Evolutionary conservation across 2,329 filamentous ascomycete genomes (phyloP), one percentile per base, ranked within the genome.

Genomic region (Hansfordia pulvinata): DNA sequence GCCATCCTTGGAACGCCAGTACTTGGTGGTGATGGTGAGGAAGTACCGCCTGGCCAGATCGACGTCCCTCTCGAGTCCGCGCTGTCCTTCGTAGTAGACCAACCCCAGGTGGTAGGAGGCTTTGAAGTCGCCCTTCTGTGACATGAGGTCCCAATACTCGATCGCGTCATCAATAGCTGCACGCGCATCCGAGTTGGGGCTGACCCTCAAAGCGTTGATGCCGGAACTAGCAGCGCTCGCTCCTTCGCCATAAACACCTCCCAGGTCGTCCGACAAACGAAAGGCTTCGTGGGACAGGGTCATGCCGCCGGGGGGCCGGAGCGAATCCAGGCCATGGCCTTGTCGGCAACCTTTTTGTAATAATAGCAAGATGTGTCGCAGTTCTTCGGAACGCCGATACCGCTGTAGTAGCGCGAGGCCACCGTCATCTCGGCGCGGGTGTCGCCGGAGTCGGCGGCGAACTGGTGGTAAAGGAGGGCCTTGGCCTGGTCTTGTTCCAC

Each of bases 221-320:
- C 90, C 90, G 0, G 90, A 79, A 46, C 85, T 94, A 14, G 78
- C 77, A 20, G 78, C 82, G 46, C 88, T 96, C 9, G 90, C 90
- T 4, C 90, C 92, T 53, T 93, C 84, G 24, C 90, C 92, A 47
- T 94, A 98, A 6, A 93, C 79, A 22, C 90, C 90, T 6, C 90
- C 92, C 17, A 77, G 62, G 25, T 94, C 84, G 43, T 98, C 92
- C 4, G 85, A 82, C 41, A 94, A 80, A 30, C 83, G 73, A 56
- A 82, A 92, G 6, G 78, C 72, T 44, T 94, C 80, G 17, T 71
- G 68, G 3, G 77, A 63, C 62, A 92, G 76, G 17, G 69, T 63
- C 53, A 79, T 76, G 4, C 90, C 90, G 8, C 88, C 88, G 1
- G 90, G 88, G 2, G 88, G 0, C 90, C 92, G 4, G 84, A 84